Evolutionary conservation across 1,284 basidiomycete species (phyloP).

Genomic region (Spongispora temasekensis): DNA sequence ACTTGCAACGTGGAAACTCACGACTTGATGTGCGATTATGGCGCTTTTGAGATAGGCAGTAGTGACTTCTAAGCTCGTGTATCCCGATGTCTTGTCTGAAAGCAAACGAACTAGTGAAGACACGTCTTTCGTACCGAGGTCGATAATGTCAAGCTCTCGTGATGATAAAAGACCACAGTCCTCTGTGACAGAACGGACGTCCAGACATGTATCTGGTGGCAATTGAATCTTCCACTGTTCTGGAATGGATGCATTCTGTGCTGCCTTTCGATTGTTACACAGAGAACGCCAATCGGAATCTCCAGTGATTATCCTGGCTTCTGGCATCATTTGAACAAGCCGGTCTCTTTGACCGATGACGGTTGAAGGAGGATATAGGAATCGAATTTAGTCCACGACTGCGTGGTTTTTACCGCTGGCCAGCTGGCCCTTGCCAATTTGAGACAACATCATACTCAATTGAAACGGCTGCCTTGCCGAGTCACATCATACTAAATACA

Average conservation of each 20-base stretch:
- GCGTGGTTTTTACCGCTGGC: too few relatives aligned
- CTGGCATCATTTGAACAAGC: too few relatives aligned
- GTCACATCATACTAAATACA: too few relatives aligned
- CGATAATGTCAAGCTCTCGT: constrained; percentile 69
- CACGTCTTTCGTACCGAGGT: constrained; percentile 42
- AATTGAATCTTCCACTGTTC: constrained; percentile 28
- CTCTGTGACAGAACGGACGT: constrained; percentile 59
- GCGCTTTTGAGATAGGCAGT: constrained; percentile 81
- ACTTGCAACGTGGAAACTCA: constrained; percentile 38
- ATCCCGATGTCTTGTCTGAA: constrained; percentile 37
- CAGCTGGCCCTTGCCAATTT: too few relatives aligned
- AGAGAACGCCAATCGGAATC: constrained; percentile 20
- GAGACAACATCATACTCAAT: too few relatives aligned
- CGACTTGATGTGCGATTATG: constrained; percentile 79
- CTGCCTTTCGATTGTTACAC: constrained; percentile 20
- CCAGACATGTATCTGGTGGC: constrained; percentile 44
- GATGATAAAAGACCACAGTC: constrained; percentile 59
- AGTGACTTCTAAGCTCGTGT: constrained; percentile 64
- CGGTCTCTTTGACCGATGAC: too few relatives aligned
- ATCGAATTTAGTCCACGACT: neutral
- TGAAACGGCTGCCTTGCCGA: too few relatives aligned
- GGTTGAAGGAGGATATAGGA: neutral
- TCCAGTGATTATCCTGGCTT: neutral
- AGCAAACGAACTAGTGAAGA: constrained; percentile 35
- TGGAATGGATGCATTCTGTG: constrained; percentile 28